Conservation (phyloP, 169 alveolate species). For the Perkinsus marinus region DNA sequence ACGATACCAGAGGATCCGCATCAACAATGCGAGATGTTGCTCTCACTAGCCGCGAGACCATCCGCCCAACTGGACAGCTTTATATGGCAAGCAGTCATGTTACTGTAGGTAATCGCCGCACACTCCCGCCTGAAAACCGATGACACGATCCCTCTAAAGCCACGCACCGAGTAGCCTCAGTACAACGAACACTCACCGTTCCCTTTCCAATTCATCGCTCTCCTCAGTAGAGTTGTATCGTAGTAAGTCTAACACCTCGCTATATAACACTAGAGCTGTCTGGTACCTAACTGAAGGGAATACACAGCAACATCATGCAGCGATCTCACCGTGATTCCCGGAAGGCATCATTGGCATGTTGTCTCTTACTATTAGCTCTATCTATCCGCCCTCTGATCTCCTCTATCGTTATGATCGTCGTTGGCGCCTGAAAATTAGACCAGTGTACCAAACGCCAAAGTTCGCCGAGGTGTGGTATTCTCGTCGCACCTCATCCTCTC, state of each 20-base stretch:
- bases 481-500: background rate
- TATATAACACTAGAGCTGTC: background rate
- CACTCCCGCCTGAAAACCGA: background rate
- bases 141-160: background rate
- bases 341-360: background rate
- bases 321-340: background rate
- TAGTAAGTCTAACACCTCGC: background rate
- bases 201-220: background rate
- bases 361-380: background rate
- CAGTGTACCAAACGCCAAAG: background rate
- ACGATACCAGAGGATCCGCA: background rate
- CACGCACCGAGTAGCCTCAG: too few species aligned
- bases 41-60: background rate
- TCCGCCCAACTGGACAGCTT: background rate
- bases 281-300: background rate
- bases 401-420: background rate
- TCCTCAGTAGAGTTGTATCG: background rate
- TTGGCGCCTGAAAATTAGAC: background rate
- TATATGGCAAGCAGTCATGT: background rate
- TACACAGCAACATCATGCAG: background rate
- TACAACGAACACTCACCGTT: background rate
- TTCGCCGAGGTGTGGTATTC: too few species aligned
- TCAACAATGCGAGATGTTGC: background rate
- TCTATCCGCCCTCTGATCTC: background rate
- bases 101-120: background rate